Percentiles rank a stretch among this genome's conserved stretches.
Evolutionary conservation across 83 land plant species (phyloP).

Genomic region (Thuja plicata): DNA sequence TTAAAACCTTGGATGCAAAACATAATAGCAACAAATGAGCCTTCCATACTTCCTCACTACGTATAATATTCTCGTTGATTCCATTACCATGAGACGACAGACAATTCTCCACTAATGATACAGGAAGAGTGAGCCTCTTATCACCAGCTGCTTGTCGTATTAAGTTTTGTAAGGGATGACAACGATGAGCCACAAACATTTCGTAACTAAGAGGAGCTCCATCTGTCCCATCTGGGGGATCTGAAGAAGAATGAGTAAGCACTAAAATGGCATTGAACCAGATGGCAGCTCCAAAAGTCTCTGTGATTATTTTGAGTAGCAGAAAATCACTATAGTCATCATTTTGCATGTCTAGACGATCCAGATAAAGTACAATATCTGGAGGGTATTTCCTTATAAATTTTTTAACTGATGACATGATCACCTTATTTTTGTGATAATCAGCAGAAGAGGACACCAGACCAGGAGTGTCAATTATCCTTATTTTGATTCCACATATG

Average conservation of each 20-base stretch:
- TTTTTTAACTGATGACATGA: slow-evolving; percentile 47
- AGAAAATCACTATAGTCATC: slow-evolving; percentile 51
- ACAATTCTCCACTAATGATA: slow-evolving; percentile 69
- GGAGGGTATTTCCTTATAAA: slow-evolving; percentile 60
- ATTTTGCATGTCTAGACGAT: slow-evolving; percentile 62
- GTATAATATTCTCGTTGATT: slow-evolving; percentile 53
- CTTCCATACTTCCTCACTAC: slow-evolving; percentile 61
- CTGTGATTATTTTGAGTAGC: slow-evolving; percentile 57
- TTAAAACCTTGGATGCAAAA: slow-evolving; percentile 53
- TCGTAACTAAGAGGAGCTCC: slow-evolving; percentile 57
- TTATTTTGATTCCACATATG: slow-evolving; percentile 54
- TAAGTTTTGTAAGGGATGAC: slow-evolving; percentile 42
- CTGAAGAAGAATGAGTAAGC: slow-evolving; percentile 60
- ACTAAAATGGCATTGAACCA: slow-evolving; percentile 74
- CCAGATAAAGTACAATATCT: slow-evolving; percentile 68
- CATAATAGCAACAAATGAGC: slow-evolving; percentile 58
- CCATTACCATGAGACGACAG: slow-evolving; percentile 45
- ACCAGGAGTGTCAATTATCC: slow-evolving; percentile 76
- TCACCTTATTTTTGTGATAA: slow-evolving; percentile 44
- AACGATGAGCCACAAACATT: slow-evolving; percentile 37
- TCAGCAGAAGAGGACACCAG: slow-evolving; percentile 30
- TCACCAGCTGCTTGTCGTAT: slow-evolving; percentile 58
- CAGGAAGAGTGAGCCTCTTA: slow-evolving; percentile 52
- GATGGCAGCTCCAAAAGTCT: slow-evolving; percentile 56
- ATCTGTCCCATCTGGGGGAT: slow-evolving; percentile 51